These are phyloP conservation scores for Medicago arabica DNA, from an alignment of 306 rosid species.

Conservation along the genomic window DNA sequence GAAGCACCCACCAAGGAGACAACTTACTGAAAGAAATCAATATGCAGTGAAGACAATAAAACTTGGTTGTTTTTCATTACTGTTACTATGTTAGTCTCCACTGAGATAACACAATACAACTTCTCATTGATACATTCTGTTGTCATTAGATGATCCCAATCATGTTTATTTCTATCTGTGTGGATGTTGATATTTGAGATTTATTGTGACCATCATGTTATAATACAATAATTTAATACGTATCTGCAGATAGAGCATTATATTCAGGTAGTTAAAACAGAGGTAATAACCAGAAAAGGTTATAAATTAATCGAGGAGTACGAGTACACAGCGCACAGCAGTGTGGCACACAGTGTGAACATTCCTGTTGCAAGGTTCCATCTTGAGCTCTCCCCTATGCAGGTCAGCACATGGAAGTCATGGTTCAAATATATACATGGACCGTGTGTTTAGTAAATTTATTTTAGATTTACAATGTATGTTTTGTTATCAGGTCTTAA, in stretches of 20 bases:
- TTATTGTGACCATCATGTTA: constrained; percentile 14
- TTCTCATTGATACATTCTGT: constrained; percentile 7
- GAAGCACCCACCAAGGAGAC: constrained; percentile 1
- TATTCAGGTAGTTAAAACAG: constrained; percentile 92
- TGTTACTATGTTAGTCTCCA: constrained; percentile 4
- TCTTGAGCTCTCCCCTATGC: constrained; percentile 98
- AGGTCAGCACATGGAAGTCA: constrained; percentile 54
- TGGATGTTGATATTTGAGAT: constrained; percentile 25
- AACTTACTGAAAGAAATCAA: constrained; percentile 1
- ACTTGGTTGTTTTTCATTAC: constrained; percentile 8
- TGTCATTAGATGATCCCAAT: constrained; percentile 25
- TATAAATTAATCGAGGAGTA: constrained; percentile 79
- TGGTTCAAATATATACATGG: constrained; percentile 15
- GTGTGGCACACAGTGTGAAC: constrained; percentile 64
- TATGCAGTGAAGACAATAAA: constrained; percentile 9
- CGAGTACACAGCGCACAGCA: constrained; percentile 98
- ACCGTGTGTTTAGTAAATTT: constrained; percentile 28
- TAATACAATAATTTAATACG: constrained; percentile 27
- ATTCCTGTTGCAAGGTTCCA: constrained; percentile 90
- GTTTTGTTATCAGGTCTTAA: constrained; percentile 64
- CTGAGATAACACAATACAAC: constrained; percentile 4
- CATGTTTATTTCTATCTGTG: constrained; percentile 33
- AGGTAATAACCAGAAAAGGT: constrained; percentile 65
- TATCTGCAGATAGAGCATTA: constrained; percentile 90
- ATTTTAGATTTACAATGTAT: constrained; percentile 24